These are phyloP conservation scores for Talaromyces verruculosus DNA, from an alignment of 2,329 filamentous ascomycete species.

Conservation along the genomic window DNA sequence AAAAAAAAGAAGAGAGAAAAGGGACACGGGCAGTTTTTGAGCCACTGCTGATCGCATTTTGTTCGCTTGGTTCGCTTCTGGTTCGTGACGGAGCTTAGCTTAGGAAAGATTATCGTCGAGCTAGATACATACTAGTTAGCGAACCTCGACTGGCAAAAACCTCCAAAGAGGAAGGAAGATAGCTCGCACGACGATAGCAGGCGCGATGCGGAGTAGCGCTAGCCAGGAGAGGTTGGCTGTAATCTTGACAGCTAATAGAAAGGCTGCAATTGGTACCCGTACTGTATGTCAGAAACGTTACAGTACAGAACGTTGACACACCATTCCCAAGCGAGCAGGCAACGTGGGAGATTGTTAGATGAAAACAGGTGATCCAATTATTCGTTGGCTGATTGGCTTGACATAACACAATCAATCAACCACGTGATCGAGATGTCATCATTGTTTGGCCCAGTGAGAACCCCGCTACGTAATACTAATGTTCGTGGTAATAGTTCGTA, in stretches of 20 bases:
- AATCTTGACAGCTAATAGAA: not conserved
- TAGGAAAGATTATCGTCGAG: not conserved
- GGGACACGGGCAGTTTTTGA: not conserved
- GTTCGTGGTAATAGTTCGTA: not conserved
- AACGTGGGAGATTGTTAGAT: not conserved
- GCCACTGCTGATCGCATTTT: constrained; percentile 4
- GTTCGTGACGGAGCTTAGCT: not conserved
- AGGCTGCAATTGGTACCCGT: not conserved
- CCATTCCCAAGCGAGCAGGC: not conserved
- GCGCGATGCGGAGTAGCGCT: not conserved
- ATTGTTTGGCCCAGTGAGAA: not conserved
- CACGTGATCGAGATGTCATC: constrained; percentile 3
- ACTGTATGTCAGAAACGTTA: not conserved
- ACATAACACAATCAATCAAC: not conserved
- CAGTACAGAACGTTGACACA: not conserved
- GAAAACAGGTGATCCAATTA: not conserved
- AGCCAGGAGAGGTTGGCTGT: not conserved
- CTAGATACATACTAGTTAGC: too few species aligned
- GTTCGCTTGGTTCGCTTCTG: not conserved
- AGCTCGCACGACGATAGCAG: not conserved
- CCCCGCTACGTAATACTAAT: not conserved
- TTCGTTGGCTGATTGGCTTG: not conserved
- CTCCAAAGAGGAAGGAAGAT: not conserved
- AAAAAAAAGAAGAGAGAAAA: not conserved
- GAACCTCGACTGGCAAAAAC: not conserved